Evolutionary conservation across 192 early-diverging fungal genomes (phyloP).

Genomic region (Funneliformis mosseae): DNA sequence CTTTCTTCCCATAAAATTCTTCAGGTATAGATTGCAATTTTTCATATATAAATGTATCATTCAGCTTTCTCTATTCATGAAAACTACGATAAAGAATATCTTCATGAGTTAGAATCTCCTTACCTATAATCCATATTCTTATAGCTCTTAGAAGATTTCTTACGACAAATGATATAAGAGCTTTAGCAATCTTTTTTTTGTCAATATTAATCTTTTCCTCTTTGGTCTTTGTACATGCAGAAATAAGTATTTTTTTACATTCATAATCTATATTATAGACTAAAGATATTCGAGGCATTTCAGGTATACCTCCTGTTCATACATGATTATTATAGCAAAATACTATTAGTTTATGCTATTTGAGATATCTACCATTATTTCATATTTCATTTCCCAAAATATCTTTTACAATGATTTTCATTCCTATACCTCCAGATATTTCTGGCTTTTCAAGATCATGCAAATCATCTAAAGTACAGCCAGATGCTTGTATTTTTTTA

Average conservation of each 20-base stretch:
- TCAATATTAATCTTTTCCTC: background rate
- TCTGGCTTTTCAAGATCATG: background rate
- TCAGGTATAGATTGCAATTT: conserved; percentile 5
- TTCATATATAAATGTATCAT: background rate
- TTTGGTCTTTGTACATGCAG: too few relatives aligned
- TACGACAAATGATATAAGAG: background rate
- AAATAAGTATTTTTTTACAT: too few relatives aligned
- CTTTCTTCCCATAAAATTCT: background rate
- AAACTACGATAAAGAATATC: too few relatives aligned
- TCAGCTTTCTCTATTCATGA: too few relatives aligned
- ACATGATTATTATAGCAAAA: too few relatives aligned
- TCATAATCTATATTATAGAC: too few relatives aligned
- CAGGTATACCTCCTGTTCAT: too few relatives aligned
- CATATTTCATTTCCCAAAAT: background rate
- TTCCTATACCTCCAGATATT: background rate
- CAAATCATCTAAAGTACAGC: too few relatives aligned
- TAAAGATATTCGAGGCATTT: too few relatives aligned
- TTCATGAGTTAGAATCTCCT: too few relatives aligned
- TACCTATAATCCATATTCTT: too few relatives aligned
- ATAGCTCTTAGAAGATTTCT: background rate
- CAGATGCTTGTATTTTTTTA: too few relatives aligned
- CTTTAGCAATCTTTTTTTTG: conserved; percentile 6
- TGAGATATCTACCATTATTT: background rate
- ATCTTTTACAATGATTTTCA: background rate
- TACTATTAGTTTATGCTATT: background rate